Base-by-base conservation (phyloP, 1,284 basidiomycete species). In the Ceratorhiza oryzae-sativae region DNA sequence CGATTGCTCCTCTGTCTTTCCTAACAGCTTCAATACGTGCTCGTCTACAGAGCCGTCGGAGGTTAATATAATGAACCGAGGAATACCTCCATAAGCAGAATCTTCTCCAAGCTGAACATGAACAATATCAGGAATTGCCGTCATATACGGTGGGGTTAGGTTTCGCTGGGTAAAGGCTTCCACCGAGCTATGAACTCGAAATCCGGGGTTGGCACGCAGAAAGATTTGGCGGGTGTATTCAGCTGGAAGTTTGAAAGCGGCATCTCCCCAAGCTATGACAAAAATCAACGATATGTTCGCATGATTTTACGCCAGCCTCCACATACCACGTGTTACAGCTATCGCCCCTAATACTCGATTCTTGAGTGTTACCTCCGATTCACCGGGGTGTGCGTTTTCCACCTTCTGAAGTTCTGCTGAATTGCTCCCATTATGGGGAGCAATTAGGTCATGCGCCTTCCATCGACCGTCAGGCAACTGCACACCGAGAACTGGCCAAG, bases 181-280 rank as follows among this genome's bases (percentile, higher is more conserved):
- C 86, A 89, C 90, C 53, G 82, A 85, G 1, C 85, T 85, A 23
- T 81, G 86, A 73, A 88, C 85, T 60, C 85, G 83, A 75, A 87
- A 85, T 12, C 88, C 89, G 3, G 87, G 87, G 73, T 84, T 83
- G 30, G 89, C 82, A 75, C 89, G 89, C 77, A 89, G 88, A 15
- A 90, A 80, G 34, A 90, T 85, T 13, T 87, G 85, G 27, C 87
- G 82, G n/a, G 87, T 89, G 78, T 90, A 90, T 51, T 83, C 82
- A 25, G 88, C 86, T 9, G 88, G 88, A 73, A 90, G 87, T 77
- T 90, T 90, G 81, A 90, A 90, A 18, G 87, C 86, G 53, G 86
- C 85, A 75, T 90, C 88, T 23, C 88, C 89, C 67, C 90, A 82
- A 79, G 87, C 89, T 90, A 74, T 30, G 51, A 62, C n/a, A 23